A percentile compares a stretch with the other conserved stretches of the same genome.
These are phyloP conservation scores for Rhizoclosmatium globosum DNA, from an alignment of 192 early-diverging fungal species.

Conservation along the genomic window DNA sequence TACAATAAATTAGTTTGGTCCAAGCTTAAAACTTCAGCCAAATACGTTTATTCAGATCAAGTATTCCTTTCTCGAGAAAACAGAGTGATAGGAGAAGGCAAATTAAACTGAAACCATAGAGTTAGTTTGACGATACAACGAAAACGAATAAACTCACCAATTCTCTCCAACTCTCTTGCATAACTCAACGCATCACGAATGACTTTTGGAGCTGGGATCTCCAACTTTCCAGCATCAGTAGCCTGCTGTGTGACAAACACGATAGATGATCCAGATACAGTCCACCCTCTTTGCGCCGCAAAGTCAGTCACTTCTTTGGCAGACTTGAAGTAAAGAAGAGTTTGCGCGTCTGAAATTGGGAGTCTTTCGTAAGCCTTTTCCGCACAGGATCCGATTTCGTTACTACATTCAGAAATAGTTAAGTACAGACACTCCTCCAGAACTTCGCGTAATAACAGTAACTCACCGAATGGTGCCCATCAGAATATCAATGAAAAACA, in stretches of 20 bases:
- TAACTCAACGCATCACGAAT: constrained; percentile 88
- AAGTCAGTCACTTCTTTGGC: constrained; percentile 85
- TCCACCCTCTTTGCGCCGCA: constrained; percentile 81
- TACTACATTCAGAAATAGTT: constrained; percentile 56
- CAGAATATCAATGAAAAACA: constrained; percentile 94
- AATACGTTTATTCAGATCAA: too few species aligned
- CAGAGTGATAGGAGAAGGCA: too few species aligned
- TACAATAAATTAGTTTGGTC: too few species aligned
- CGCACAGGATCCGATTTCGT: constrained; percentile 94
- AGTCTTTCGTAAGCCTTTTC: constrained; percentile 92
- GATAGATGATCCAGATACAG: constrained; percentile 82
- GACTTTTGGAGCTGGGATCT: constrained; percentile 84
- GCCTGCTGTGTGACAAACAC: constrained; percentile 68
- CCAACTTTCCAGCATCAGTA: constrained; percentile 64
- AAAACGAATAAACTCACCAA: constrained; percentile 70
- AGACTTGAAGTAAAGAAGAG: constrained; percentile 89
- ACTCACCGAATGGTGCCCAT: constrained; percentile 87
- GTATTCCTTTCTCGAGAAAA: too few species aligned
- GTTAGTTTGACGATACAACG: neutral
- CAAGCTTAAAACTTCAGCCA: too few species aligned
- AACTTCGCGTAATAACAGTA: neutral
- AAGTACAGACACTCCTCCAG: neutral
- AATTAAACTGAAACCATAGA: too few species aligned
- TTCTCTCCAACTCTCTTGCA: constrained; percentile 95
- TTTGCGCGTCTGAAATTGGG: constrained; percentile 88